Percentiles rank a stretch among this genome's conserved stretches.
Evolutionary conservation across 2,329 filamentous ascomycete genomes (phyloP).

Genomic region (Colletotrichum liriopes): DNA sequence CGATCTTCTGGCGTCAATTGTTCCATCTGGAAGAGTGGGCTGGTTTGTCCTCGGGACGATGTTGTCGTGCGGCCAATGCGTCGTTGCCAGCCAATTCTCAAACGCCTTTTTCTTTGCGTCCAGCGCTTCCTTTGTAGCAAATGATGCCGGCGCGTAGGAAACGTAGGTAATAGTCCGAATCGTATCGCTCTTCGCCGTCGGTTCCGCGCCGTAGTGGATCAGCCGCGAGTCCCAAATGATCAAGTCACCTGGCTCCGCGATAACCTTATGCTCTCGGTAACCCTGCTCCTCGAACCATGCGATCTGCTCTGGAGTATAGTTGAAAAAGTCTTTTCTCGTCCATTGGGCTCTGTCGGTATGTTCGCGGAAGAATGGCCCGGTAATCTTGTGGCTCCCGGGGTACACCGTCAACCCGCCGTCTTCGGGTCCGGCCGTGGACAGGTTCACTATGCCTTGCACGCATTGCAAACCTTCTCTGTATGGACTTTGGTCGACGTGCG

Average conservation of each 20-base stretch:
- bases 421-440: constrained; percentile 41
- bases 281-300: constrained; percentile 52
- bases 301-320: constrained; percentile 17
- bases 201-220: constrained; percentile 50
- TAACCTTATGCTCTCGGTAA: constrained; percentile 51
- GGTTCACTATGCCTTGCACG: constrained; percentile 49
- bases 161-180: constrained; percentile 55
- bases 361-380: constrained; percentile 24
- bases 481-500: constrained; percentile 51
- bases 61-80: constrained; percentile 55
- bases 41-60: constrained; percentile 50
- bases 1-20: constrained; percentile 33
- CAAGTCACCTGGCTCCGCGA: constrained; percentile 53
- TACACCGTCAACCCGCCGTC: constrained; percentile 44
- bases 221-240: constrained; percentile 55
- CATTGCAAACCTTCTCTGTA: constrained; percentile 48
- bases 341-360: constrained; percentile 11
- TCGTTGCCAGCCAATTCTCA: constrained; percentile 46
- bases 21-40: constrained; percentile 42
- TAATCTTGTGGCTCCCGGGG: constrained; percentile 22
- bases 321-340: constrained; percentile 23
- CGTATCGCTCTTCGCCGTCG: constrained; percentile 48
- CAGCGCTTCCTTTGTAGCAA: constrained; percentile 51
- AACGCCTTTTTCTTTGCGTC: constrained; percentile 45
- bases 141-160: constrained; percentile 53